These are phyloP conservation scores for Lodderomyces theae DNA, from an alignment of 1,139 yeast genomes.

Conservation along the genomic window DNA sequence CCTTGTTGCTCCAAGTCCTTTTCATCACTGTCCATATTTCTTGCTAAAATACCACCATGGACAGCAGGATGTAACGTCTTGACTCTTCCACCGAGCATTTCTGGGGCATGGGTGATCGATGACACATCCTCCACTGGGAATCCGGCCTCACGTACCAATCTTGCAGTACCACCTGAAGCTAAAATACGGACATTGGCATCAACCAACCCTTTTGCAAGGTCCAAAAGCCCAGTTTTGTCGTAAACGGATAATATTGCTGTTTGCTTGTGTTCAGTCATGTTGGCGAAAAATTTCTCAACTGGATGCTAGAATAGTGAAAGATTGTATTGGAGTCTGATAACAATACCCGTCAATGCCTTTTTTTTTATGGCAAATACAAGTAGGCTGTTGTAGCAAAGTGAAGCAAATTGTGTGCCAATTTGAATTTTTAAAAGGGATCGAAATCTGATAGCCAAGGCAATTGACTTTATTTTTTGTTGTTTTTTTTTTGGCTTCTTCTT, in stretches of 20 bases:
- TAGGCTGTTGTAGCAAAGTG: background rate
- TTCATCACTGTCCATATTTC: slow-evolving; percentile 88
- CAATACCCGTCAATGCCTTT: background rate
- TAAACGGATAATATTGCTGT: slow-evolving; percentile 96
- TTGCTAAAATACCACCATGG: slow-evolving; percentile 96
- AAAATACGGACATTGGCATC: slow-evolving; percentile 85
- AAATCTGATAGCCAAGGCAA: background rate
- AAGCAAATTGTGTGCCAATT: background rate
- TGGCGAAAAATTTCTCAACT: background rate
- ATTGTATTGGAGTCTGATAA: background rate
- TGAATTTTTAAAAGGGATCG: background rate
- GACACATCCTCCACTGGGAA: slow-evolving; percentile 97
- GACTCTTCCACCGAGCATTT: slow-evolving; percentile 97
- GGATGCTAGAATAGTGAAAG: background rate
- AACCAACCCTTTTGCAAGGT: slow-evolving; percentile 90
- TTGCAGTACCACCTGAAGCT: slow-evolving; percentile 98
- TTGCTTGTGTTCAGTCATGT: slow-evolving; percentile 48
- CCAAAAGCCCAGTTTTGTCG: slow-evolving; percentile 94
- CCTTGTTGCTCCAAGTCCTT: slow-evolving; percentile 82
- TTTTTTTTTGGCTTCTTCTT: background rate
- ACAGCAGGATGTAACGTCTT: slow-evolving; percentile 98
- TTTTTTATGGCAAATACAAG: background rate
- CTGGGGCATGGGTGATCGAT: slow-evolving; percentile 95
- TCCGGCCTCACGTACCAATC: slow-evolving; percentile 92
- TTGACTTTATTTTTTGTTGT: background rate